Evolutionary conservation across 2,329 filamentous ascomycete genomes (phyloP), one percentile per base, ranked within the genome.

Genomic region (Paecilomyces variotii): DNA sequence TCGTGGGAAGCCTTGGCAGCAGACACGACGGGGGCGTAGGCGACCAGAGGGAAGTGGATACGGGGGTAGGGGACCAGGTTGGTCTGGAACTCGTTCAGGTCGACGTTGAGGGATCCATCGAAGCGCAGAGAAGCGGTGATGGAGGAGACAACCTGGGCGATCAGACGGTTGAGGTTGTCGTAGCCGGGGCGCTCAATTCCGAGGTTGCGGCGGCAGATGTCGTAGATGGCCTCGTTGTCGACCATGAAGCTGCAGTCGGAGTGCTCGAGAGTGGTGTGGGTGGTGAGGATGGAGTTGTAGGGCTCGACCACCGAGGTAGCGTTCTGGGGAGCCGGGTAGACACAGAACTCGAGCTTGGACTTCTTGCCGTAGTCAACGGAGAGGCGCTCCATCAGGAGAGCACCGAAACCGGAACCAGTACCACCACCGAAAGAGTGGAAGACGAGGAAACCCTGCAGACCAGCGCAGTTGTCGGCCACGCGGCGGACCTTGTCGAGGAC

Each of bases 231-330:
- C 84, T 99, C 94, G 80, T 99, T 99, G 83, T 99, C 94, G 68
- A 99, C 94, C 91, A 97, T 96, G 86, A 99, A 99, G 71, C 90
- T 95, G 85, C 94, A 97, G 85, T 99, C 94, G 63, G 92, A 96
- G 85, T 99, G 92, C 86, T 99, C 94, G 59, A 99, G 87, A 65
- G 94, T 97, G 75, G 92, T 97, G 86, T 99, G 94, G 64, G 94
- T 97, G 70, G 94, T 97, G 68, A 99, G 87, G 75, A 97, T 97
- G 56, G 94, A 97, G 87, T 99, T 99, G 87, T 99, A 99, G 61
- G 94, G 94, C 87, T 99, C 94, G 65, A 99, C 94, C 62, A 99
- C 93, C 52, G 94, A 95, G 72, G 93, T 97, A 68, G 93, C 91
- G 67, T 94, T 94, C 82, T 96, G 92, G 61, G 94, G 94, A 68